Evolutionary conservation across 495 filamentous ascomycete species (phyloP), one percentile per base, ranked within the genome.

Genomic region (Neurospora pannonica): DNA sequence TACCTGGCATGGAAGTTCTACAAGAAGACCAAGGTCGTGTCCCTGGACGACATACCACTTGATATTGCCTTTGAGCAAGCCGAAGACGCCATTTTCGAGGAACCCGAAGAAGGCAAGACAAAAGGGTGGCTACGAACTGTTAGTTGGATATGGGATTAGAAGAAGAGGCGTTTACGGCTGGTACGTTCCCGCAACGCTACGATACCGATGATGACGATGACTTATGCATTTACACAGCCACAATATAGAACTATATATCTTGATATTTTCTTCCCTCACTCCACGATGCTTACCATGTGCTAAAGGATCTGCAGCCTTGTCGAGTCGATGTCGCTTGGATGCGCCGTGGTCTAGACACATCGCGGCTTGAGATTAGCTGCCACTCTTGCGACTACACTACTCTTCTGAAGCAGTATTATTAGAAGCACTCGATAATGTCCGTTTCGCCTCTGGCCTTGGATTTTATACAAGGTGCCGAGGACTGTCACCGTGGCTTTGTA

Each of bases 1-100:
- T 90, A 87, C 72, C 75, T 89, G 24, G 84, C 83, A 5, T 91
- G 85, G 81, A 91, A 91, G 72, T 74, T 85, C 6, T 74, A 82
- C 37, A 87, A 85, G 73, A 87, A 83, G 74, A 90, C 88, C 0
- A 87, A 85, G 73, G 78, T 91, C 28, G 82, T 87, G 19, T 80
- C 84, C 6, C 80, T 89, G 15, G 83, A 86, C 69, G 82, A 86
- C 9, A 87, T 90, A 79, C 86, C 83, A n/a, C 82, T 83, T 40
- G 79, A 78, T 31, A 82, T 82, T 39, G 81, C 81, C 0, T 82
- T 86, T 24, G 77, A 78, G 38, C 82, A 84, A 42, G 79, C 80
- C 17, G 77, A 81, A 15, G 72, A 79, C 10, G 75, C 79, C 28
- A 71, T 77, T 11, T 83, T 85, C 8, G 81, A 83, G 0, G 79